phyloP scores from a whole-genome alignment of 2,329 filamentous ascomycete species.

The Alternaria incomplexa region DNA sequence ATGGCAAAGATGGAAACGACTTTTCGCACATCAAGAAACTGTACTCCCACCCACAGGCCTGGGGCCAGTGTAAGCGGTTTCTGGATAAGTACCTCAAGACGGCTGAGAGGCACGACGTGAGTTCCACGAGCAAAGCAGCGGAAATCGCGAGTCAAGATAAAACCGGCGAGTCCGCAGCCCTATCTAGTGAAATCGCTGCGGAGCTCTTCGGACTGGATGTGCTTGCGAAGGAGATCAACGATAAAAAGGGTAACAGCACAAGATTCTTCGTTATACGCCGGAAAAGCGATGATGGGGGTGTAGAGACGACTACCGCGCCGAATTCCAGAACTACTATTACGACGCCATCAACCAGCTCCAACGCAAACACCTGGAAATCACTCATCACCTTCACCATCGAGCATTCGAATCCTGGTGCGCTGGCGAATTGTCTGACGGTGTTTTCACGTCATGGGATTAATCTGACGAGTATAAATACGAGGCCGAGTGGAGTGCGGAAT shows the following conservation, averaged over 20 bases:
- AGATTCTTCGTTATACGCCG: conserved; percentile 72
- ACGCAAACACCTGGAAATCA: conserved; percentile 62
- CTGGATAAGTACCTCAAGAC: conserved; percentile 72
- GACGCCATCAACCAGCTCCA: background rate
- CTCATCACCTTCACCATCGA: conserved; percentile 82
- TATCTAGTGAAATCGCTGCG: conserved; percentile 78
- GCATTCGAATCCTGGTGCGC: conserved; percentile 77
- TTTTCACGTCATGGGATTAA: conserved; percentile 79
- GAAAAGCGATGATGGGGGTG: background rate
- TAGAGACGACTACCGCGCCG: background rate
- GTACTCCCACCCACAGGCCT: conserved; percentile 94
- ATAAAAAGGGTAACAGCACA: conserved; percentile 77
- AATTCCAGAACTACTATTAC: background rate
- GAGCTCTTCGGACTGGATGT: conserved; percentile 70
- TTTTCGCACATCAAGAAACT: conserved; percentile 73
- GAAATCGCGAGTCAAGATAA: conserved; percentile 71
- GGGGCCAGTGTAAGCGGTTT: conserved; percentile 86
- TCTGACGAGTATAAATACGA: conserved; percentile 86
- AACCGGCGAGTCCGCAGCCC: conserved; percentile 71
- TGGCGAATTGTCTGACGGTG: conserved; percentile 79
- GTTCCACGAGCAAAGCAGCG: conserved; percentile 84
- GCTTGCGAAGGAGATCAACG: conserved; percentile 73
- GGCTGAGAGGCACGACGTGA: conserved; percentile 81
- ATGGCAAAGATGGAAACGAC: conserved; percentile 21
- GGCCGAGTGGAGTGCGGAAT: conserved; percentile 74